phyloP scores from a whole-genome alignment of 2,329 filamentous ascomycete genomes.

The Aureobasidium sp. region DNA sequence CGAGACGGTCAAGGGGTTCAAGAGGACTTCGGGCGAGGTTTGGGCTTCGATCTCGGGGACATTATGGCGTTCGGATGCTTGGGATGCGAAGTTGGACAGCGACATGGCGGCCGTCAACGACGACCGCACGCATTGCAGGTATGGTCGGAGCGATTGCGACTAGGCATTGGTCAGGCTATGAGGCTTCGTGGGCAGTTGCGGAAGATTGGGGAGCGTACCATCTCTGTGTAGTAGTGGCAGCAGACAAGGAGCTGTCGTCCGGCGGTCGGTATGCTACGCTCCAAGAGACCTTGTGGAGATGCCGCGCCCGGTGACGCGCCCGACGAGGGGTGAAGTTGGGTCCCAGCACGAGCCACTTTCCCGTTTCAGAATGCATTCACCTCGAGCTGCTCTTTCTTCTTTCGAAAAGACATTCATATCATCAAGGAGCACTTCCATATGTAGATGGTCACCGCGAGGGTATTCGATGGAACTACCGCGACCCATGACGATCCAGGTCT shows the following conservation, averaged over 20 bases:
- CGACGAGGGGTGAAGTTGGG: background rate
- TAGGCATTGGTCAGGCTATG: constrained; percentile 25
- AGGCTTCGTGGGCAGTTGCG: background rate
- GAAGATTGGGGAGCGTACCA: background rate
- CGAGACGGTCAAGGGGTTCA: constrained; percentile 84
- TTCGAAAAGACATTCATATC: too few relatives aligned
- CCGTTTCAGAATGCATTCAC: background rate
- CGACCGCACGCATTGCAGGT: constrained; percentile 91
- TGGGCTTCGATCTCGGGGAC: constrained; percentile 94
- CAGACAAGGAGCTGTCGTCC: constrained; percentile 4
- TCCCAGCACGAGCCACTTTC: background rate
- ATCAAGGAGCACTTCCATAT: background rate
- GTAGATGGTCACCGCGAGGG: background rate
- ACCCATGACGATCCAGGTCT: background rate
- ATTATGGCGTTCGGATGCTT: constrained; percentile 94
- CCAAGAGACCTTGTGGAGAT: constrained; percentile 1
- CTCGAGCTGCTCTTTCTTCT: background rate
- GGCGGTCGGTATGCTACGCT: background rate
- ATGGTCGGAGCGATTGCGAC: constrained; percentile 96
- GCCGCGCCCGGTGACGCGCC: background rate
- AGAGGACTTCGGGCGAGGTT: constrained; percentile 84
- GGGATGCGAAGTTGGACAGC: constrained; percentile 93
- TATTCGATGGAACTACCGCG: too few relatives aligned
- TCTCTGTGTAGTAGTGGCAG: background rate
- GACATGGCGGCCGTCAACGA: constrained; percentile 90